Evolutionary conservation across 192 early-diverging fungal species (phyloP).

Genomic region (Oehlia diaphana): DNA sequence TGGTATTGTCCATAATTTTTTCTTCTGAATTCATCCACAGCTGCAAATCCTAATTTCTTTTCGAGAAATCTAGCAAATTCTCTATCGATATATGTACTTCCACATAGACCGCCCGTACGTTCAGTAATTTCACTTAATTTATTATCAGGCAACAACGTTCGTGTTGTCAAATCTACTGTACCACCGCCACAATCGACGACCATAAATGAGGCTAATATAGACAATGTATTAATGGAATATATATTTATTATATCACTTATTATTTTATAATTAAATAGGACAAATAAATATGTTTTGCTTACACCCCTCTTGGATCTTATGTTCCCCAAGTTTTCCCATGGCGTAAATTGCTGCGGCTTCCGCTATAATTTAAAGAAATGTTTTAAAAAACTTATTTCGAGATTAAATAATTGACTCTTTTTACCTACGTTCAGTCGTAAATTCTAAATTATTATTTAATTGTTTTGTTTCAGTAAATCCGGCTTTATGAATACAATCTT

Average conservation of each 20-base stretch:
- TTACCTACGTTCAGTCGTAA: constrained; percentile 16
- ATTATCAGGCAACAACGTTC: not conserved
- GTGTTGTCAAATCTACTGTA: constrained; percentile 44
- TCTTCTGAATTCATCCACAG: not conserved
- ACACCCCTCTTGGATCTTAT: constrained; percentile 34
- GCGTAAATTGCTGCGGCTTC: constrained; percentile 60
- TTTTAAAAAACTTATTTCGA: not conserved
- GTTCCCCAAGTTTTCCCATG: constrained; percentile 50
- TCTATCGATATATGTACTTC: not conserved
- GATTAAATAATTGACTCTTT: too few relatives aligned
- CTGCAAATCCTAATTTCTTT: not conserved
- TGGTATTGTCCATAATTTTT: constrained; percentile 1
- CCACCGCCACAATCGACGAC: constrained; percentile 52
- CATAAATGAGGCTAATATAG: constrained; percentile 34
- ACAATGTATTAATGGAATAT: not conserved
- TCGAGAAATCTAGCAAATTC: not conserved
- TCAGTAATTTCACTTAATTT: constrained; percentile 20
- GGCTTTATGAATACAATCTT: not conserved
- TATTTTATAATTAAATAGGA: too few relatives aligned
- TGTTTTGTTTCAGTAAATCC: not conserved
- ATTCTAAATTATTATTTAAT: constrained; percentile 4
- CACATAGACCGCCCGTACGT: constrained; percentile 7
- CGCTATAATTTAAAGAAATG: constrained; percentile 23
- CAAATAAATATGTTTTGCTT: not conserved
- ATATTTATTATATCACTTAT: not conserved